Conservation (phyloP, 129 eudicot genomes). For the Tagetes erecta region DNA sequence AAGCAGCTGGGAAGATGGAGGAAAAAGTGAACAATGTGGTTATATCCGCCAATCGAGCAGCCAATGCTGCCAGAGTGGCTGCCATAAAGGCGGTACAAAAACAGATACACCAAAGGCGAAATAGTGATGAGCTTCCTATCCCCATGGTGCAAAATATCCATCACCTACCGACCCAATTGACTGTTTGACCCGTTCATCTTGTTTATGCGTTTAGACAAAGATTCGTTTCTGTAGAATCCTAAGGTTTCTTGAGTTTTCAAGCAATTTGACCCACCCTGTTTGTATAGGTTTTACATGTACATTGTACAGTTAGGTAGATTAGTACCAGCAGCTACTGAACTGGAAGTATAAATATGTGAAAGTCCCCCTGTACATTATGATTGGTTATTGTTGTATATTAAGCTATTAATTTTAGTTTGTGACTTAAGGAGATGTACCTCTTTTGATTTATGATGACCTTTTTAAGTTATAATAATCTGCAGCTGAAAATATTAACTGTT, state of each 20-base stretch:
- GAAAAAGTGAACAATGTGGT: constrained; percentile 70
- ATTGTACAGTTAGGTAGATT: constrained; percentile 26
- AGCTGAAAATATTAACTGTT: too few species aligned
- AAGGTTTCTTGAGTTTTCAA: background rate
- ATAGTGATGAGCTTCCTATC: constrained; percentile 37
- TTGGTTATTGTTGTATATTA: constrained; percentile 8
- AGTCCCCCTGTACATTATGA: constrained; percentile 16
- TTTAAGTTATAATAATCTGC: too few species aligned
- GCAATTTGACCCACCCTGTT: background rate
- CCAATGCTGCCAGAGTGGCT: constrained; percentile 80
- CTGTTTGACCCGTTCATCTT: constrained; percentile 14
- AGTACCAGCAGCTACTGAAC: constrained; percentile 7
- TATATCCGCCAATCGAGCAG: constrained; percentile 63
- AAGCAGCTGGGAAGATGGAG: constrained; percentile 51
- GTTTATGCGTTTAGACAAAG: constrained; percentile 8
- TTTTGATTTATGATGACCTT: background rate
- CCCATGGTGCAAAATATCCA: constrained; percentile 39
- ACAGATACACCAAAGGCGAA: constrained; percentile 38
- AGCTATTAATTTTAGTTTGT: background rate
- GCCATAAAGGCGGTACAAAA: constrained; percentile 84
- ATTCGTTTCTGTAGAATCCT: background rate
- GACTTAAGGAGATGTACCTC: background rate
- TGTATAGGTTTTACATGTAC: constrained; percentile 12
- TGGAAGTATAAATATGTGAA: background rate
- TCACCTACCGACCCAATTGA: constrained; percentile 33